Percentiles rank a stretch among this genome's conserved stretches.
Evolutionary conservation across 495 filamentous ascomycete species (phyloP).

Genomic region (Choiromyces venosus): DNA sequence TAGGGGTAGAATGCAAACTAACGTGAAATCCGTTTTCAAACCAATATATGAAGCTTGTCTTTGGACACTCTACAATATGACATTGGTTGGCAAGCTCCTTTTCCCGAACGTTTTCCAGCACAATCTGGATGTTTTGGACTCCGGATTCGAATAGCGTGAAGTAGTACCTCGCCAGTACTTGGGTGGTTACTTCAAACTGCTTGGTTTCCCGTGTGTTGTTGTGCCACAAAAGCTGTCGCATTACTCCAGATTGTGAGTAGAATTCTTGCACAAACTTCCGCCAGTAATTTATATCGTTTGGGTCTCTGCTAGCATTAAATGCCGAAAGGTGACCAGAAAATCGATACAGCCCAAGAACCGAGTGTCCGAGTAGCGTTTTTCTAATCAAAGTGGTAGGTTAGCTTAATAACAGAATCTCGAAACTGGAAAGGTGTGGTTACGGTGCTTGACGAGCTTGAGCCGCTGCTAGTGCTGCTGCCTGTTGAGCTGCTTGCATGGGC

Average conservation of each 20-base stretch:
- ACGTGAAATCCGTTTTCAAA: slow-evolving; percentile 56
- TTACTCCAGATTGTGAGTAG: slow-evolving; percentile 56
- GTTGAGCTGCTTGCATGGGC: slow-evolving; percentile 36
- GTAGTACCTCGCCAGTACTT: slow-evolving; percentile 61
- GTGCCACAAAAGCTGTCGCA: slow-evolving; percentile 53
- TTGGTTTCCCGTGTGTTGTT: slow-evolving; percentile 50
- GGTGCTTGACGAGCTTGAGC: slow-evolving; percentile 45
- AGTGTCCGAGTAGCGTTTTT: slow-evolving; percentile 42
- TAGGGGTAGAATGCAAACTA: slow-evolving; percentile 22
- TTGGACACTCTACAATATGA: slow-evolving; percentile 50
- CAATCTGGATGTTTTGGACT: slow-evolving; percentile 60
- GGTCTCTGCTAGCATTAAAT: slow-evolving; percentile 45
- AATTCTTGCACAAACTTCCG: slow-evolving; percentile 58
- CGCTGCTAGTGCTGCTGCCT: slow-evolving; percentile 42
- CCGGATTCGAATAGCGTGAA: slow-evolving; percentile 61
- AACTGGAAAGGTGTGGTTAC: slow-evolving; percentile 37
- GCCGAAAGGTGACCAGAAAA: slow-evolving; percentile 54
- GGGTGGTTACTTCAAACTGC: slow-evolving; percentile 59
- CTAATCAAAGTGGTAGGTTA: slow-evolving; percentile 44
- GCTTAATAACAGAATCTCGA: slow-evolving; percentile 44
- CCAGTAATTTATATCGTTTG: slow-evolving; percentile 55
- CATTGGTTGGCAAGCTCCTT: slow-evolving; percentile 48
- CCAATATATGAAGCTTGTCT: slow-evolving; percentile 55
- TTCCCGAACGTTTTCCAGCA: slow-evolving; percentile 52
- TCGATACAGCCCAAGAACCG: slow-evolving; percentile 51